Percentiles rank a stretch among this genome's conserved stretches.
Evolutionary conservation across 495 filamentous ascomycete species (phyloP).

Genomic region (Physcia stellaris): DNA sequence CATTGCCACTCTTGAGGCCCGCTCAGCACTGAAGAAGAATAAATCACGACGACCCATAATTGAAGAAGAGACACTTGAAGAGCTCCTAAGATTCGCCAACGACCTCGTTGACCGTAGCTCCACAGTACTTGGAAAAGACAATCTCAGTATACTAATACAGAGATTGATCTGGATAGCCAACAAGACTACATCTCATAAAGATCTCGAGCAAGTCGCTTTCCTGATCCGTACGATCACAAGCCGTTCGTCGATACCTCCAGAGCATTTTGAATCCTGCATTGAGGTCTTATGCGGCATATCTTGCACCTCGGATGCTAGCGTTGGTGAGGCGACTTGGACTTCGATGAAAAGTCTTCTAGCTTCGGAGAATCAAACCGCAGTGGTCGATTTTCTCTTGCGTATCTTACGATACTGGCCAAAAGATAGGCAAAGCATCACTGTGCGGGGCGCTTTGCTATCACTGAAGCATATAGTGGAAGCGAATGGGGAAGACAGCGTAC

Average conservation of each 20-base stretch:
- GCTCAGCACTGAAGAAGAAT: conserved; percentile 22
- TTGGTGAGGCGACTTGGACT: no score
- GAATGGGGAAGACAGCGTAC: not conserved
- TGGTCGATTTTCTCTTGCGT: no score
- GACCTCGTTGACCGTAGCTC: conserved; percentile 76
- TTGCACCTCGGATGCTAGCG: conserved; percentile 28
- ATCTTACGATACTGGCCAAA: no score
- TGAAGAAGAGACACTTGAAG: conserved; percentile 45
- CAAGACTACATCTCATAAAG: conserved; percentile 55
- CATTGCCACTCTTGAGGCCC: conserved; percentile 34
- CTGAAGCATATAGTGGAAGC: not conserved
- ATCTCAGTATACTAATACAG: conserved; percentile 52
- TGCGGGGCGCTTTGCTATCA: conserved; percentile 2
- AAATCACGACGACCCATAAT: conserved; percentile 21
- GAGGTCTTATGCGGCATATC: conserved; percentile 74
- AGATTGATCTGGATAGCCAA: conserved; percentile 59
- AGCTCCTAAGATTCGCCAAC: conserved; percentile 60
- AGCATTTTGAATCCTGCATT: conserved; percentile 53
- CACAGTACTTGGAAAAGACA: conserved; percentile 53
- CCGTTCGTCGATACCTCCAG: conserved; percentile 59
- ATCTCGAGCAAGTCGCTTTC: conserved; percentile 61
- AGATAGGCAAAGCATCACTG: no score
- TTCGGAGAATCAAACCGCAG: no score
- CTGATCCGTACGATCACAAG: conserved; percentile 71
- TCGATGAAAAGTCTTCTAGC: no score